Evolutionary conservation across 2,329 filamentous ascomycete genomes (phyloP), one percentile per base, ranked within the genome.

Genomic region (Pseudogymnoascus sp.): DNA sequence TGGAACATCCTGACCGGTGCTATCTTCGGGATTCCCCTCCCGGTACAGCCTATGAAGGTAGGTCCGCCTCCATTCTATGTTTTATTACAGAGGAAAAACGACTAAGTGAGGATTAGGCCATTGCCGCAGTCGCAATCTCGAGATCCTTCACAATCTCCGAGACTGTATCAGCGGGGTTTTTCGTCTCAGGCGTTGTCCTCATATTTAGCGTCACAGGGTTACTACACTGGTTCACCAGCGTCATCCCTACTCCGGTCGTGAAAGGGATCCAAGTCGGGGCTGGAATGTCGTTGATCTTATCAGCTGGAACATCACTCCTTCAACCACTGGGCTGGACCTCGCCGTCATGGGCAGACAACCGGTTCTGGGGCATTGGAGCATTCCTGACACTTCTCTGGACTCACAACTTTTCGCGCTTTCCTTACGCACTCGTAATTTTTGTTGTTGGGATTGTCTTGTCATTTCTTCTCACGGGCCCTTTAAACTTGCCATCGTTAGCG

Each of bases 191-290:
- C 6, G 82, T 88, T 21, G 87, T 97, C 7, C 81, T 93, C 7
- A 6, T 96, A 0, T 86, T 97, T 73, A 93, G 89, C 71, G 72
- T 86, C 4, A 96, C 91, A 0, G 91, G 93, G 0, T 76, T 95
- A n/a, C 79, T 97, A 33, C 81, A 81, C 64, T 88, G 86, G 81
- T 86, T 91, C 61, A 87, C 89, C 7, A 77, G 80, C n/a, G 80
- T 86, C 13, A 88, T 96, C 7, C 93, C 93, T 0, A 84, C 93
- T 13, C 90, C 93, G 0, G 89, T 97, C 0, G 87, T 97, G 62
- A 96, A 96, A 73, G 93, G 93, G 31, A 97, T 97, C 68, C 95
- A 97, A 76, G 85, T 97, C 59, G 93, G 93, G 38, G 93, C 93
- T 4, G 93, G 93, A 1, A 79, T 97, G 59, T 91, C 89, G 14